Percentiles rank a stretch among this genome's conserved stretches.
phyloP scores from a whole-genome alignment of 208 protist genomes.

The Histomonas meleagridis region DNA sequence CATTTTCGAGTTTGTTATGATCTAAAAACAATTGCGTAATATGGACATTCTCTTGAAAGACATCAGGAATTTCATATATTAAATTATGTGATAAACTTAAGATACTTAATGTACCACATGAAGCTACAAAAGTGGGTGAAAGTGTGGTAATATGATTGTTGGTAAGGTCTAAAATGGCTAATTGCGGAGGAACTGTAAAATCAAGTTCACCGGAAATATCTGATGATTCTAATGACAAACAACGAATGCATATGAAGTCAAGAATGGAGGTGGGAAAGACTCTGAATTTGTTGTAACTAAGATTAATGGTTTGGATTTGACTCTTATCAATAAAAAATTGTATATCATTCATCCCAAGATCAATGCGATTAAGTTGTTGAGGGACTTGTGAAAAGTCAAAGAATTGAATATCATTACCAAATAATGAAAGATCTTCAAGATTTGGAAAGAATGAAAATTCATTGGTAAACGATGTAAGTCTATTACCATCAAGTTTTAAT shows the following conservation, averaged over 20 bases:
- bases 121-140: neutral
- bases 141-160: neutral
- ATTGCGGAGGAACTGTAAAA: neutral
- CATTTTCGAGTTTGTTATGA: neutral
- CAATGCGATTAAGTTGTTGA: neutral
- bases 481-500: neutral
- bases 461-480: neutral
- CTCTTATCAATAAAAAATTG: neutral
- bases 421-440: conserved; percentile 13
- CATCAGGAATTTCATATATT: neutral
- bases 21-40: neutral
- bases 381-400: neutral
- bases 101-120: neutral
- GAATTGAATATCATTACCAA: neutral
- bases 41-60: neutral
- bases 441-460: neutral
- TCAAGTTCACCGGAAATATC: neutral
- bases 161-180: neutral
- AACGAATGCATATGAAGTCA: neutral
- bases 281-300: neutral
- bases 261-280: neutral
- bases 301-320: neutral
- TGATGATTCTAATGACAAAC: neutral
- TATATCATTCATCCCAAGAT: neutral
- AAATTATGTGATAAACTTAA: neutral